phyloP scores from a whole-genome alignment of 768 basidiomycete genomes.

The Mycena kentingensis region DNA sequence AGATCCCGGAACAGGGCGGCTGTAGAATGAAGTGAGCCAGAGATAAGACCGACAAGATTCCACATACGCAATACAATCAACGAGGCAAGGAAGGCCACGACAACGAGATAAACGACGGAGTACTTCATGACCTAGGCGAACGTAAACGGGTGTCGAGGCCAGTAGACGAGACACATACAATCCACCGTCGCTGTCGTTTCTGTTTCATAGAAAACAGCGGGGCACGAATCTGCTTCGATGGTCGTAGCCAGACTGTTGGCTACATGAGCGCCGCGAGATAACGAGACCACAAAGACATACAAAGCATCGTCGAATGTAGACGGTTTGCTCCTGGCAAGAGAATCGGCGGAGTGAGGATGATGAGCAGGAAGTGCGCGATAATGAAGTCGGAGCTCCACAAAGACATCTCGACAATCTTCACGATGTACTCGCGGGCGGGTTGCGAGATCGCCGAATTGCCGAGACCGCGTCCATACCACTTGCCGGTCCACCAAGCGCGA shows the following conservation, averaged over 20 bases:
- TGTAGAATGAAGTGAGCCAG: conserved; percentile 34
- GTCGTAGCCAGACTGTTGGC: conserved; percentile 85
- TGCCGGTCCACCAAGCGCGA: conserved; percentile 98
- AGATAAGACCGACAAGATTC: conserved; percentile 6
- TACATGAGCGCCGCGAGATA: conserved; percentile 1
- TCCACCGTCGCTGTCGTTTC: conserved; percentile 89
- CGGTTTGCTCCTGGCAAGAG: conserved; percentile 87
- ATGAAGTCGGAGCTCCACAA: conserved; percentile 96
- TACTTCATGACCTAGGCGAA: conserved; percentile 90
- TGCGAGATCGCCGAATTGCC: conserved; percentile 93
- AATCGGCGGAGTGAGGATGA: conserved; percentile 83
- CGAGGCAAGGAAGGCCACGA: conserved; percentile 77
- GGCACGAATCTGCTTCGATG: conserved; percentile 90
- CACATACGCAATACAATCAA: conserved; percentile 81
- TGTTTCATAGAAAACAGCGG: conserved; percentile 95
- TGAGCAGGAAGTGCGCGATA: conserved; percentile 78
- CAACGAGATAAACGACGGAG: conserved; percentile 75
- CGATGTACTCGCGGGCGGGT: conserved; percentile 94
- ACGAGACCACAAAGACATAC: conserved; percentile 46
- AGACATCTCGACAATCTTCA: conserved; percentile 98
- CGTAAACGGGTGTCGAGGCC: too few relatives aligned
- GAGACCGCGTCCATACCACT: conserved; percentile 94
- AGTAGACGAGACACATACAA: conserved; percentile 53
- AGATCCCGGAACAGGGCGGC: conserved; percentile 80
- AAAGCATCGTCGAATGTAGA: conserved; percentile 90